Evolutionary conservation across 164 flowering plant genomes (phyloP), one percentile per base, ranked within the genome.

Genomic region (Pachysandra terminalis): DNA sequence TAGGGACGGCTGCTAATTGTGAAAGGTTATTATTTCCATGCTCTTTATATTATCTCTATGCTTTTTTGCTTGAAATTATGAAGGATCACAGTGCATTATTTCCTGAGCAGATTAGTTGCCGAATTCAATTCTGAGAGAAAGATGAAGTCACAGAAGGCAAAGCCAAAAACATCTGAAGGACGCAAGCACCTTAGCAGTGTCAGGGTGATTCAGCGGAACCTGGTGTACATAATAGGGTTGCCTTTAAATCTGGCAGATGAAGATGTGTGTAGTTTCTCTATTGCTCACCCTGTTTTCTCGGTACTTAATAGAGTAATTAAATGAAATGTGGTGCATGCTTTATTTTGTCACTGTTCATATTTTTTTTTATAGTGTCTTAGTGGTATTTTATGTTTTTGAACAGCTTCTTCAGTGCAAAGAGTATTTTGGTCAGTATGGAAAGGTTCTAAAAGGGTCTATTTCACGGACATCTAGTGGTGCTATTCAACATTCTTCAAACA

Each of bases 351-450:
- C n/a, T 28, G 32, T 19, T 17, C 24, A 21, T 61, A 24, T 45
- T 15, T 15, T n/a, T 53, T 63, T 21, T 52, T 45, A 57, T 6
- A 49, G 32, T 13, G 40, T n/a, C 49, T 66, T 27, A 48, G n/a
- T 10, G 4, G 62, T 35, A 1, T 66, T 56, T 35, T 21, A 22
- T 53, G 35, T 61, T 57, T 74, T 66, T 66, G n/a, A 67, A 75
- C 91, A 96, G 99, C 82, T 83, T 77, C 95, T 96, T 57, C 96
- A 88, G 83, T 84, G 75, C 40, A 87, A 73, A 79, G 98, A 93
- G 23, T 96, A 88, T 77, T 96, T 96, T 87, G 94, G 87, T 51
- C 96, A 89, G 77, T 96, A 96, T 86, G 98, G 99, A 27, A 96
- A 89, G 81, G 97, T 93, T 65, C 68, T 88, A 25, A 96, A 96